A percentile compares a stretch with the other conserved stretches of the same genome.
Conservation (phyloP, 257 asterid genomes). For the Fraxinus anomala region DNA sequence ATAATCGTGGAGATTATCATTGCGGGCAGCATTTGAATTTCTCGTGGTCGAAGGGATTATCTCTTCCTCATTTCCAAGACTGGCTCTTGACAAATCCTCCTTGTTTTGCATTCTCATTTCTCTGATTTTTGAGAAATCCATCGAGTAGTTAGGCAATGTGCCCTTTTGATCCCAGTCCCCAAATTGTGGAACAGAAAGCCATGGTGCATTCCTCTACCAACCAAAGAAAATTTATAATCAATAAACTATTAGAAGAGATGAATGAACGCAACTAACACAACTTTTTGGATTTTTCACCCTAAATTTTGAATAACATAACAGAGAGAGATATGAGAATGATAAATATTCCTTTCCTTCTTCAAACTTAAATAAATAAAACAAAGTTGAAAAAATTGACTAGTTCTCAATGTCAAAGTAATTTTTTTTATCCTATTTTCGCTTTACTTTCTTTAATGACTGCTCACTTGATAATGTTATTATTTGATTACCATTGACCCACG, state of each 20-base stretch:
- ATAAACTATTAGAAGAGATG: neutral
- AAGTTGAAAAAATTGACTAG: no score
- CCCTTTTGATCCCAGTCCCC: slow-evolving; percentile 25
- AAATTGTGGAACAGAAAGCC: slow-evolving; percentile 22
- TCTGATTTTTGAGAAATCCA: slow-evolving; percentile 21
- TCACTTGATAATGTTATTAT: no score
- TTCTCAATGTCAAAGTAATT: no score
- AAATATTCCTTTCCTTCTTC: no score
- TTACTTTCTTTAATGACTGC: no score
- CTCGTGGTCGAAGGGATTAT: neutral
- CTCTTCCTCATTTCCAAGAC: slow-evolving; percentile 25
- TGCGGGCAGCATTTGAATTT: neutral
- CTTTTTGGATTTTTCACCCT: no score
- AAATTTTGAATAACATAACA: no score
- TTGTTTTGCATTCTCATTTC: slow-evolving; percentile 20
- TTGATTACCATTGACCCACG: no score
- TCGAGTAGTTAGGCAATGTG: slow-evolving; percentile 9
- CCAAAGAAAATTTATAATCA: neutral
- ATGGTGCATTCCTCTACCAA: slow-evolving; percentile 16
- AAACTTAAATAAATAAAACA: no score
- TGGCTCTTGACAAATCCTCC: slow-evolving; percentile 19
- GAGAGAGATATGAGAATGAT: no score
- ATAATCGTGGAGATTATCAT: neutral
- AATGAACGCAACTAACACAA: no score
- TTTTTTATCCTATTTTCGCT: no score